Conservation (phyloP, 192 early-diverging fungal genomes). For the Paraglomus brasilianum region DNA sequence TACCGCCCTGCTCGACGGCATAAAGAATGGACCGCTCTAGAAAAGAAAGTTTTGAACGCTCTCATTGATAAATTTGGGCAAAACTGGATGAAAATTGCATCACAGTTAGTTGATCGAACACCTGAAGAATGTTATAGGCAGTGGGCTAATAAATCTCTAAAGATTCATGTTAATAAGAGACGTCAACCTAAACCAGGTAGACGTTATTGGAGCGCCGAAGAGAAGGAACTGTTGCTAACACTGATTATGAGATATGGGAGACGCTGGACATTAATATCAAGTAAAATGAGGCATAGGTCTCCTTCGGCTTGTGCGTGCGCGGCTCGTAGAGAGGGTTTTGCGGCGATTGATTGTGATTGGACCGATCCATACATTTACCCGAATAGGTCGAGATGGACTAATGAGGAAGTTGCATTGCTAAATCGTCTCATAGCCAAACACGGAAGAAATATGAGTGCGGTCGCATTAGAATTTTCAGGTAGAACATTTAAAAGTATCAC, state of each 20-base stretch:
- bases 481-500: neutral
- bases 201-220: neutral
- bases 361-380: conserved; percentile 12
- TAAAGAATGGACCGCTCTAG: neutral
- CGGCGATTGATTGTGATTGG: neutral
- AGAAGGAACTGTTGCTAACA: neutral
- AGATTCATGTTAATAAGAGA: neutral
- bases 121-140: neutral
- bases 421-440: conserved; percentile 12
- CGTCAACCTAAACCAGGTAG: neutral
- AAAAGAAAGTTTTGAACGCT: conserved; percentile 14
- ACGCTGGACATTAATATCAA: neutral
- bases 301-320: neutral
- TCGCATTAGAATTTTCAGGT: neutral
- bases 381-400: neutral
- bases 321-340: neutral
- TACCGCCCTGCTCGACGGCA: neutral
- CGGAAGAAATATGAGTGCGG: conserved; percentile 6
- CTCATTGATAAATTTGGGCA: conserved; percentile 11
- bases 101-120: neutral
- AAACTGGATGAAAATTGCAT: conserved; percentile 15
- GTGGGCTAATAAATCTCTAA: neutral
- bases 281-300: neutral
- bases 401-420: conserved; percentile 5
- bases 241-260: conserved; percentile 5